A percentile compares a stretch with the other conserved stretches of the same genome.
Evolutionary conservation across 2,329 filamentous ascomycete genomes (phyloP).

Genomic region (Huntiella decipiens): DNA sequence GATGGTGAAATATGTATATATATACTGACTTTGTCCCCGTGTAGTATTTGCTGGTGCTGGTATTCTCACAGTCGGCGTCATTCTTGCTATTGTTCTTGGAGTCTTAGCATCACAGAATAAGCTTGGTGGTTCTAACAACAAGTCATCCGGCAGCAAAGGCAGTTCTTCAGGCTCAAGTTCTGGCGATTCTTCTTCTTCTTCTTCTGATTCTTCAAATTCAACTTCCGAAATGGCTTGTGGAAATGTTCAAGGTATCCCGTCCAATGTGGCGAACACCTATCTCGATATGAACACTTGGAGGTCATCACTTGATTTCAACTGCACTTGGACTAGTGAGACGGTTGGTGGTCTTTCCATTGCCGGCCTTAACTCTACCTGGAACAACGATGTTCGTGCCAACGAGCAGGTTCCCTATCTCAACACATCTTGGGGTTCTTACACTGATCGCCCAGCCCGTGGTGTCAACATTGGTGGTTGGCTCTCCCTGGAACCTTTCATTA

Average conservation of each 20-base stretch:
- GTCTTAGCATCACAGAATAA: slow-evolving; percentile 8
- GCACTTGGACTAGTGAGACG: slow-evolving; percentile 49
- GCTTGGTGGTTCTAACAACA: slow-evolving; percentile 4
- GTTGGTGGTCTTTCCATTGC: slow-evolving; percentile 52
- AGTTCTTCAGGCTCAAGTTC: not conserved
- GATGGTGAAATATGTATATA: too few species aligned
- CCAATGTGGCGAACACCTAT: slow-evolving; percentile 39
- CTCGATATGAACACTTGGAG: slow-evolving; percentile 58
- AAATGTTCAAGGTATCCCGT: slow-evolving; percentile 20
- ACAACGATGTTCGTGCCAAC: slow-evolving; percentile 46
- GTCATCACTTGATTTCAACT: slow-evolving; percentile 53
- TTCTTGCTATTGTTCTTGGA: slow-evolving; percentile 7
- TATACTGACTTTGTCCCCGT: too few species aligned
- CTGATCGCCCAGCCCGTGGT: slow-evolving; percentile 44
- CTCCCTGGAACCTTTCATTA: slow-evolving; percentile 56
- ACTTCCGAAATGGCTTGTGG: slow-evolving; percentile 1
- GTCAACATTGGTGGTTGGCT: slow-evolving; percentile 61
- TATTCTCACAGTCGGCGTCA: slow-evolving; percentile 2
- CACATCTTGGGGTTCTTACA: slow-evolving; percentile 41
- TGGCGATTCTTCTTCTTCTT: not conserved
- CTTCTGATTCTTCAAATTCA: not conserved
- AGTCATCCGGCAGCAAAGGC: not conserved
- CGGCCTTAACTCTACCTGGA: slow-evolving; percentile 49
- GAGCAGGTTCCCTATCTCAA: slow-evolving; percentile 44
- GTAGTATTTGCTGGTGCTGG: not conserved